phyloP scores from a whole-genome alignment of 495 filamentous ascomycete species.

The Penicillium arizonense region DNA sequence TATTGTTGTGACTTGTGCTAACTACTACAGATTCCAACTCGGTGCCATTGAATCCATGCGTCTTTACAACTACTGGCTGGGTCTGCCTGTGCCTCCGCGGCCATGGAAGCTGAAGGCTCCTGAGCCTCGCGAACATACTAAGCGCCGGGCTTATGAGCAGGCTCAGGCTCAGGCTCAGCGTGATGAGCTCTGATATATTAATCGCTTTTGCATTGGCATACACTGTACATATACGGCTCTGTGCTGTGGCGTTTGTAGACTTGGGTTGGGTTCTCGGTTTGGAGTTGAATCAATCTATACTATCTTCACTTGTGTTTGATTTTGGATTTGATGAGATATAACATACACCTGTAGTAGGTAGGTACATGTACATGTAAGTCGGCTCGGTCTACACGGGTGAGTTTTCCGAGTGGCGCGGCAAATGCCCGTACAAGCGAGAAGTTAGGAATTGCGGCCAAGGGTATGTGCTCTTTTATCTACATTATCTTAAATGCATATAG shows the following conservation, averaged over 20 bases:
- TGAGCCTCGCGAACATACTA: not conserved
- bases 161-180: constrained; percentile 14
- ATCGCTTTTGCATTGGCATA: constrained; percentile 10
- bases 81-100: constrained; percentile 67
- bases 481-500: too few relatives aligned
- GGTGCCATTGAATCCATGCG: constrained; percentile 56
- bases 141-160: not conserved
- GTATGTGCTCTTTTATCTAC: too few relatives aligned
- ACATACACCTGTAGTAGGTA: too few relatives aligned
- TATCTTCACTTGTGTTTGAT: not conserved
- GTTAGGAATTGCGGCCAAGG: too few relatives aligned
- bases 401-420: too few relatives aligned
- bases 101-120: constrained; percentile 62
- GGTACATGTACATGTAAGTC: too few relatives aligned
- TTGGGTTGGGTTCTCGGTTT: not conserved
- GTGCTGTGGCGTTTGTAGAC: constrained; percentile 9
- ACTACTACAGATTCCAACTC: constrained; percentile 55
- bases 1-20: not conserved
- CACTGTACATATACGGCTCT: constrained; percentile 11
- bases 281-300: not conserved
- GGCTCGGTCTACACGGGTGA: too few relatives aligned
- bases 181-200: constrained; percentile 55
- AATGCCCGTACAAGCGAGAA: too few relatives aligned
- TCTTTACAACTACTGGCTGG: constrained; percentile 76
- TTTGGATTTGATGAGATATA: too few relatives aligned